Evolutionary conservation across 768 basidiomycete genomes (phyloP).

Genomic region (Leucogyrophana mollusca): DNA sequence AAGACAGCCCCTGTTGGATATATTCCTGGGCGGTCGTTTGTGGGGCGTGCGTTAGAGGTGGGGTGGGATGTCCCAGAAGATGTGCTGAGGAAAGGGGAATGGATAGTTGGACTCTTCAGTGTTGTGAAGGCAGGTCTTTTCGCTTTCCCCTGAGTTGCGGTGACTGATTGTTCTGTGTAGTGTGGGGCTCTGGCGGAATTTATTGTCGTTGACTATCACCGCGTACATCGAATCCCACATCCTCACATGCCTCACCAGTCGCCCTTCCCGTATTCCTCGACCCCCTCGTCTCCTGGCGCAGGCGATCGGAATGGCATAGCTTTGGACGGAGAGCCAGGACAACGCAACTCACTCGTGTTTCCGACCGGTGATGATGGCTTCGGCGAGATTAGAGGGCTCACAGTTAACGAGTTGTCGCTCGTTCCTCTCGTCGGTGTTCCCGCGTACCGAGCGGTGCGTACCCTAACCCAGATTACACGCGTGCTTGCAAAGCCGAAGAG

Average conservation of each 20-base stretch:
- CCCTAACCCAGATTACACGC: conserved; percentile 43
- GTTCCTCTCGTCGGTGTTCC: conserved; percentile 76
- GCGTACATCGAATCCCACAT: conserved; percentile 70
- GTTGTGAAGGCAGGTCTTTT: conserved; percentile 65
- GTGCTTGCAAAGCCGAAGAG: conserved; percentile 21
- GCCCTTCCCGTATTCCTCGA: conserved; percentile 18
- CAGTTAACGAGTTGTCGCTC: conserved; percentile 75
- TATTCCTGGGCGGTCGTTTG: conserved; percentile 85
- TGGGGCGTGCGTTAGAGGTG: conserved; percentile 78
- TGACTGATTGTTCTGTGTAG: conserved; percentile 33
- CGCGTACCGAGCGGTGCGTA: conserved; percentile 81
- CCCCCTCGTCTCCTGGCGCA: conserved; percentile 4
- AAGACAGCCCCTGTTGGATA: conserved; percentile 51
- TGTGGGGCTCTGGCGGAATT: conserved; percentile 90
- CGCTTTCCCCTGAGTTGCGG: conserved; percentile 9
- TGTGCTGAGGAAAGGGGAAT: conserved; percentile 73
- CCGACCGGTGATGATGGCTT: conserved; percentile 6
- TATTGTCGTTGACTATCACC: conserved; percentile 77
- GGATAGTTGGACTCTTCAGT: conserved; percentile 82
- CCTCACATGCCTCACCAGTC: conserved; percentile 41
- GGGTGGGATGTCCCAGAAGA: conserved; percentile 63
- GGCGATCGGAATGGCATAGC: conserved; percentile 2
- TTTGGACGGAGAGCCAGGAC: conserved; percentile 8
- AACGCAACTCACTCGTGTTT: conserved; percentile 9
- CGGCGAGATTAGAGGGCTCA: conserved; percentile 21